Conservation (phyloP, 1,139 yeast species). For the Wickerhamiella pararugosa region DNA sequence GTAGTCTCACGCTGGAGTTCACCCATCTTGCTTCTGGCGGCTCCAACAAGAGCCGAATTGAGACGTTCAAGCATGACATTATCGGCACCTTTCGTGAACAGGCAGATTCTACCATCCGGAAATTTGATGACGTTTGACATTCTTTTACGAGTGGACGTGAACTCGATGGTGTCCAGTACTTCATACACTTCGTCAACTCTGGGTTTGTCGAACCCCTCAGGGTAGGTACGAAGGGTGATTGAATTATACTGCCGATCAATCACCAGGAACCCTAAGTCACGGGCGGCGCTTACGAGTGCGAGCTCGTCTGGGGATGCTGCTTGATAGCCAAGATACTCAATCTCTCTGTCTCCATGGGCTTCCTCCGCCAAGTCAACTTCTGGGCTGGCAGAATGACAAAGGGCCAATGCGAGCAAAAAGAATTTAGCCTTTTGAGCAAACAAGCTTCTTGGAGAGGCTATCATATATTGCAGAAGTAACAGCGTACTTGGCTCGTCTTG, state of each 20-base stretch:
- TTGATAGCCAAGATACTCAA: conserved; percentile 48
- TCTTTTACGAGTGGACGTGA: conserved; percentile 75
- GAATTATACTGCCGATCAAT: conserved; percentile 46
- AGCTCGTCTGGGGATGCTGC: conserved; percentile 95
- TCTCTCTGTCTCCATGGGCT: conserved; percentile 28
- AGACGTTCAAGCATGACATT: conserved; percentile 72
- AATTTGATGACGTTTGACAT: conserved; percentile 79
- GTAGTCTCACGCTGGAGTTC: conserved; percentile 48
- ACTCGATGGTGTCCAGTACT: conserved; percentile 68
- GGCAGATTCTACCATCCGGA: conserved; percentile 64
- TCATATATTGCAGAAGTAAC: conserved; percentile 54
- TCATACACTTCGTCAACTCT: conserved; percentile 57
- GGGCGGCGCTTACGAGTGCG: conserved; percentile 85
- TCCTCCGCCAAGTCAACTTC: conserved; percentile 26
- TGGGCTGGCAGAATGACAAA: conserved; percentile 86
- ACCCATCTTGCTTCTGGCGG: conserved; percentile 47
- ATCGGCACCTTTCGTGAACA: conserved; percentile 93
- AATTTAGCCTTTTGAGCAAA: conserved; percentile 64
- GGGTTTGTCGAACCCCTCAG: conserved; percentile 58
- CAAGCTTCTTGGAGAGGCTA: conserved; percentile 49
- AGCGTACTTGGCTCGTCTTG: conserved; percentile 36
- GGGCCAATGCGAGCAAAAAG: conserved; percentile 65
- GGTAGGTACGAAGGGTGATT: conserved; percentile 61
- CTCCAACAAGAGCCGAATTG: conserved; percentile 22
- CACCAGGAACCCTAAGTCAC: conserved; percentile 81